These are phyloP conservation scores for Sporothrix protearum DNA, from an alignment of 2,329 filamentous ascomycete genomes.

Conservation along the genomic window DNA sequence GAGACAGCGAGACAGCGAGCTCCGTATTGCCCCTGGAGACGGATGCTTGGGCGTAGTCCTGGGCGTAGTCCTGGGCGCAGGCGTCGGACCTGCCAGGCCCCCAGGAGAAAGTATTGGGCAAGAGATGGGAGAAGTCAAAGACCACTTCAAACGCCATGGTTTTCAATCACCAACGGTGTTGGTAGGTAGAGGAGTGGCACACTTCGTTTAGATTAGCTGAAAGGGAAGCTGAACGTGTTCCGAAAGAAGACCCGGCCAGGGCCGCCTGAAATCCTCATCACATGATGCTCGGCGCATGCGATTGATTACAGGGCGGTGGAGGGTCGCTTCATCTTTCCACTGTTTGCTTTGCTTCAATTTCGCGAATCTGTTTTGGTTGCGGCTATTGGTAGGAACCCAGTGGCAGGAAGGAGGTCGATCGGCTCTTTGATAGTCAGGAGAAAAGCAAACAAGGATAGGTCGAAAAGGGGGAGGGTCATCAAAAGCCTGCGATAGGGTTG, in stretches of 20 bases:
- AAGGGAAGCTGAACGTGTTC: neutral
- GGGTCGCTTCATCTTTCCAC: neutral
- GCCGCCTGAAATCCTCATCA: neutral
- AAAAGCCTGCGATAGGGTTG: neutral
- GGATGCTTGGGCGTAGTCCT: neutral
- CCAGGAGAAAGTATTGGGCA: neutral
- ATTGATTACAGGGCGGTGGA: neutral
- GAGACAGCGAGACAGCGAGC: neutral
- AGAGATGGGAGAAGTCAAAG: neutral
- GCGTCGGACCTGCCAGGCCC: neutral
- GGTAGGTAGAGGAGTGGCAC: neutral
- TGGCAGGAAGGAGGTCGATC: neutral
- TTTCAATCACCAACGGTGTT: neutral
- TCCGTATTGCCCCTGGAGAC: conserved; percentile 7
- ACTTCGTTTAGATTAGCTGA: neutral
- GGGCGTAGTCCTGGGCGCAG: neutral
- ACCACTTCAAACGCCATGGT: neutral
- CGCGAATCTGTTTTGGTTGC: neutral
- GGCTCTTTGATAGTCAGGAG: neutral
- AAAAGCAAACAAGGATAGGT: neutral
- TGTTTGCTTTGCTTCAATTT: neutral
- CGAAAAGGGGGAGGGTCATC: neutral
- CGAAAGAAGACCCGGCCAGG: neutral
- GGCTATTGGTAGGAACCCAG: neutral
- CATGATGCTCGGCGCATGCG: conserved; percentile 14